Evolutionary conservation across 352 stramenopile genomes (phyloP).

Genomic region (Pythium dissimile): DNA sequence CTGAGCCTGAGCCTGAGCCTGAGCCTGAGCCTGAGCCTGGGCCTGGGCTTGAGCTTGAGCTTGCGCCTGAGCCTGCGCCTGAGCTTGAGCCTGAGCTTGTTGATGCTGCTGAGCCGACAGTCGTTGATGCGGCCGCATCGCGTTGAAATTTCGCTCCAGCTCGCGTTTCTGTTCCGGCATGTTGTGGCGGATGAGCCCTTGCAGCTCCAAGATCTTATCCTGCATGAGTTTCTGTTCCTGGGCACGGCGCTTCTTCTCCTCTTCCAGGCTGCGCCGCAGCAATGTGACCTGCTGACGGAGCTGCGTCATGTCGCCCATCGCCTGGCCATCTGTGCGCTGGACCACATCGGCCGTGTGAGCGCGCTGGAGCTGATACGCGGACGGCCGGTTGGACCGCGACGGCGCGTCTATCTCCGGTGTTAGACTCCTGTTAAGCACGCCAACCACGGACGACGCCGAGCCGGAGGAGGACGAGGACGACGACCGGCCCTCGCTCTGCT

Average conservation of each 20-base stretch:
- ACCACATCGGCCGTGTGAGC: constrained; percentile 16
- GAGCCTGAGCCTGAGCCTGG: neutral
- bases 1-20: neutral
- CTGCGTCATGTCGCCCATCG: constrained; percentile 4
- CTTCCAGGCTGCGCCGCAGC: constrained; percentile 51
- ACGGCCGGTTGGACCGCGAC: neutral
- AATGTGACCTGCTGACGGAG: constrained; percentile 58
- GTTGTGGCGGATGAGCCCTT: constrained; percentile 55
- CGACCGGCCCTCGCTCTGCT: constrained; percentile 13
- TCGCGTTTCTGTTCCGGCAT: constrained; percentile 37
- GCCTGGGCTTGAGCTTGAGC: constrained; percentile 1
- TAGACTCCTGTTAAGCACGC: neutral
- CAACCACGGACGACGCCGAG: neutral
- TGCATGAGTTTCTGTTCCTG: constrained; percentile 69
- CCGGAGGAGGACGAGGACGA: constrained; percentile 2
- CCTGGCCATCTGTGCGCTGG: constrained; percentile 2
- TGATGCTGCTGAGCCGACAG: neutral
- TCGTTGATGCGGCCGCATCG: constrained; percentile 6
- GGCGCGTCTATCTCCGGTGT: neutral
- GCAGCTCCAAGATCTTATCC: constrained; percentile 76
- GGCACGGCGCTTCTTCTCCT: constrained; percentile 64
- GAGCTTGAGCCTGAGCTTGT: neutral
- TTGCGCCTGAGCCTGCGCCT: neutral
- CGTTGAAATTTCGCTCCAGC: constrained; percentile 30
- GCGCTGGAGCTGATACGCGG: constrained; percentile 11